These are phyloP conservation scores for Fagus sylvatica DNA, from an alignment of 306 rosid species.

Conservation along the genomic window DNA sequence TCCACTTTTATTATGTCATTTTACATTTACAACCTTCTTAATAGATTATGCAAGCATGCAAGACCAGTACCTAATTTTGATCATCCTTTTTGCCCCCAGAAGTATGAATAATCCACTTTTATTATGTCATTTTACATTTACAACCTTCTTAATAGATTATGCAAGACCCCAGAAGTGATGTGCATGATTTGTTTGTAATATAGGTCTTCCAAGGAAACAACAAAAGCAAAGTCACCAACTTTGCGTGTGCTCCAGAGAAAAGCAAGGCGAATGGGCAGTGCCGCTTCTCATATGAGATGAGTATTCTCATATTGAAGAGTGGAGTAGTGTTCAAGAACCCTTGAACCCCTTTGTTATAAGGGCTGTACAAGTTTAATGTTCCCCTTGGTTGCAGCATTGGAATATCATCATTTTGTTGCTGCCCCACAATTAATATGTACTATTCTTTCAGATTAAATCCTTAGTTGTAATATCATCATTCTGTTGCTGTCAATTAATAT, in stretches of 20 bases:
- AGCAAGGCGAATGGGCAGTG: constrained; percentile 59
- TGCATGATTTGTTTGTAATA: background rate
- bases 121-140: background rate
- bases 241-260: constrained; percentile 64
- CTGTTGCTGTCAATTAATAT: too few species aligned
- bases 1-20: background rate
- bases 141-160: background rate
- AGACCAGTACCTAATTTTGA: constrained; percentile 78
- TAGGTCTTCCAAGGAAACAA: constrained; percentile 62
- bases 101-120: constrained; percentile 38
- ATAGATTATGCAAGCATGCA: constrained; percentile 40
- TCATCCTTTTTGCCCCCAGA: constrained; percentile 77
- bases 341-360: constrained; percentile 39
- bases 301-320: background rate
- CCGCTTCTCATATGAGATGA: constrained; percentile 76
- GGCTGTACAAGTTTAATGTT: background rate
- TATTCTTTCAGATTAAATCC: background rate
- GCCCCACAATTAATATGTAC: background rate
- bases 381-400: background rate
- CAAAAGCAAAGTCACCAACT: constrained; percentile 81
- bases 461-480: too few species aligned
- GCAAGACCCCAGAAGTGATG: background rate
- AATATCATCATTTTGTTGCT: background rate
- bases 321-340: constrained; percentile 49
- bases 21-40: background rate